Evolutionary conservation across 345 rosid genomes (phyloP).

Genomic region (Corchorus olitorius): DNA sequence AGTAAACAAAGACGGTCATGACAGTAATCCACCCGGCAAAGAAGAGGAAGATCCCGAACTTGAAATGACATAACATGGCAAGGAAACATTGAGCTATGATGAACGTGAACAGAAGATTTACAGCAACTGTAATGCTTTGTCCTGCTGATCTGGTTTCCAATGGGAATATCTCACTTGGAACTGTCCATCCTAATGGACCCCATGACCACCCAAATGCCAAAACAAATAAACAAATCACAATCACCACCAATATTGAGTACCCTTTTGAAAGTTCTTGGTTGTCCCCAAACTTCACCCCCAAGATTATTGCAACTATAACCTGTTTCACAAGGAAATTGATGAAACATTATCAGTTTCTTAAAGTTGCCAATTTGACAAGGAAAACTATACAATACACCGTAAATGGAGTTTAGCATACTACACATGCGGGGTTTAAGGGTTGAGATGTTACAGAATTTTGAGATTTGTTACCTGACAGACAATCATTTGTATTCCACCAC

Average conservation of each 20-base stretch:
- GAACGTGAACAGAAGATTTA: constrained; percentile 87
- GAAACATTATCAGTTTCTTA: neutral
- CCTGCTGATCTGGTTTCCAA: constrained; percentile 89
- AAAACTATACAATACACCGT: too few relatives aligned
- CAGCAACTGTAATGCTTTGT: constrained; percentile 89
- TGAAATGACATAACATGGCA: constrained; percentile 71
- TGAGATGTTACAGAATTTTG: neutral
- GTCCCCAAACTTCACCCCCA: constrained; percentile 79
- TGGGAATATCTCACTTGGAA: constrained; percentile 94
- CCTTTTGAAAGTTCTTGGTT: constrained; percentile 66
- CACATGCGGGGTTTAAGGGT: too few relatives aligned
- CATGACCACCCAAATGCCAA: constrained; percentile 97
- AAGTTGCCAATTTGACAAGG: neutral
- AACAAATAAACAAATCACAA: constrained; percentile 77
- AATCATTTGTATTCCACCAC: constrained; percentile 88
- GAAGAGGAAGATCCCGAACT: constrained; percentile 89
- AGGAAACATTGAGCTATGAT: constrained; percentile 78
- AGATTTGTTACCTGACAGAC: constrained; percentile 61
- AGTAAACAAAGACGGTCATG: constrained; percentile 80
- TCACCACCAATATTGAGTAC: constrained; percentile 66
- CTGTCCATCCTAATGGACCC: constrained; percentile 96
- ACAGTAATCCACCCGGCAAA: constrained; percentile 73
- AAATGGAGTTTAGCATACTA: too few relatives aligned
- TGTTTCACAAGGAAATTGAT: constrained; percentile 29
- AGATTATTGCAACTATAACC: constrained; percentile 66